These are phyloP conservation scores for Coniosporium tulheliwenetii DNA, from an alignment of 2,329 filamentous ascomycete genomes.

Conservation along the genomic window DNA sequence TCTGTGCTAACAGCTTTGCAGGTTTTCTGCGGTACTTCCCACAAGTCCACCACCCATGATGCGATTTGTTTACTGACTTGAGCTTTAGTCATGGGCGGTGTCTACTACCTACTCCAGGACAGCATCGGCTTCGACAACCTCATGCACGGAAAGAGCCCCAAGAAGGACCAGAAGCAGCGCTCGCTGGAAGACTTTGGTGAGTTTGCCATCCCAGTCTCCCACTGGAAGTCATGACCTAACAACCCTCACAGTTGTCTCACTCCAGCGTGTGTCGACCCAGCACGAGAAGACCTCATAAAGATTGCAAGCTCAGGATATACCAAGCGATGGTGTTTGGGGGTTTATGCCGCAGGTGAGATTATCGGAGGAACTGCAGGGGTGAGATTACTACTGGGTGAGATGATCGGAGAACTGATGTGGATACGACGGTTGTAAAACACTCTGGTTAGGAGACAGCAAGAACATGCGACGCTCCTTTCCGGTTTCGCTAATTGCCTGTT, in stretches of 20 bases:
- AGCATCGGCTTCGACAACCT: slow-evolving; percentile 75
- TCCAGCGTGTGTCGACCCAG: slow-evolving; percentile 81
- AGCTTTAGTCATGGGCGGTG: slow-evolving; percentile 61
- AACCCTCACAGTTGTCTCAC: slow-evolving; percentile 52
- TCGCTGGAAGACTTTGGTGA: slow-evolving; percentile 81
- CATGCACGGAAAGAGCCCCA: slow-evolving; percentile 78
- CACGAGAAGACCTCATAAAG: slow-evolving; percentile 72
- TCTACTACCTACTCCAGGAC: slow-evolving; percentile 71
- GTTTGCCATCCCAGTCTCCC: slow-evolving; percentile 17
- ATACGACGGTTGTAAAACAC: background rate
- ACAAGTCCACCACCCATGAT: no score
- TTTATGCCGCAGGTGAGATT: no score
- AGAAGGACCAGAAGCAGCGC: slow-evolving; percentile 69
- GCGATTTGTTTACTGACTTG: no score
- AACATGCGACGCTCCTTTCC: no score
- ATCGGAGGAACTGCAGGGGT: no score
- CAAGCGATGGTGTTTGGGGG: background rate
- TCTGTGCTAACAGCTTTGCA: no score
- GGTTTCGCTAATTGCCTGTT: no score
- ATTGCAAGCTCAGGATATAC: background rate
- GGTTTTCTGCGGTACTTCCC: slow-evolving; percentile 68
- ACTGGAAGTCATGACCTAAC: slow-evolving; percentile 29
- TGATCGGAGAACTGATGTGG: background rate
- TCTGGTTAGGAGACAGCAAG: background rate
- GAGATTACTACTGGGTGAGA: no score